Base-by-base conservation (phyloP, 2,329 filamentous ascomycete genomes). In the Fusarium scirpi region DNA sequence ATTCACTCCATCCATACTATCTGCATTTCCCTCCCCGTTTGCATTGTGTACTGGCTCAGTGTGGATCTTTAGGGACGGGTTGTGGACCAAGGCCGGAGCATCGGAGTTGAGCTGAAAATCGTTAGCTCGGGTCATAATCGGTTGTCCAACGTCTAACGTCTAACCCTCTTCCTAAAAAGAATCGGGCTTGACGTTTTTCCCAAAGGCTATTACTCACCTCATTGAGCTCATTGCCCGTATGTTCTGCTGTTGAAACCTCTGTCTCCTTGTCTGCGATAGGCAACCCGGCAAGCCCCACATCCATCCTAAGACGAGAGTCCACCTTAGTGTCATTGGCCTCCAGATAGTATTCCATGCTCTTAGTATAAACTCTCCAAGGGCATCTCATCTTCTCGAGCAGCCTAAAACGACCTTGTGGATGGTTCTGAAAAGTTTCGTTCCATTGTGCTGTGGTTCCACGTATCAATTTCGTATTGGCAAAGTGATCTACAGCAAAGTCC, bases 201-300 rank as follows among this genome's bases (percentile, higher is more conserved):
- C 5, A 38, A n/a, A 2, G 1, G 10, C 18, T 1, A 7, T 38
- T 3, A 11, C 34, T n/a, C 10, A 12, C 34, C 10, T 38, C 10
- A 12, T 3, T n/a, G 10, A n/a, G 18, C 2, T 38, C 0, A 4
- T 4, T 38, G 18, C 18, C 0, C 1, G 10, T 38, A 6, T 12
- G 10, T n/a, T 11, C 34, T 2, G 34, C 6, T 6, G 34, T 38
- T 4, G 34, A 3, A 38, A 38, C 7, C 0, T n/a, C 18, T 7
- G 18, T 38, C 10, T 38, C 12, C 18, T 38, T 38, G 18, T 38
- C 34, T n/a, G 18, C 10, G 6, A 38, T 38, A 0, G 34, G n/a
- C 10, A 38, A 38, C 5, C 34, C 34, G 3, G 34, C 18, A 2
- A 38, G 34, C 10, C 34, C 34, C 12, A n/a, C 34, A n/a, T 38